These are phyloP conservation scores for Quercus alba DNA, from an alignment of 306 rosid genomes.

Conservation along the genomic window DNA sequence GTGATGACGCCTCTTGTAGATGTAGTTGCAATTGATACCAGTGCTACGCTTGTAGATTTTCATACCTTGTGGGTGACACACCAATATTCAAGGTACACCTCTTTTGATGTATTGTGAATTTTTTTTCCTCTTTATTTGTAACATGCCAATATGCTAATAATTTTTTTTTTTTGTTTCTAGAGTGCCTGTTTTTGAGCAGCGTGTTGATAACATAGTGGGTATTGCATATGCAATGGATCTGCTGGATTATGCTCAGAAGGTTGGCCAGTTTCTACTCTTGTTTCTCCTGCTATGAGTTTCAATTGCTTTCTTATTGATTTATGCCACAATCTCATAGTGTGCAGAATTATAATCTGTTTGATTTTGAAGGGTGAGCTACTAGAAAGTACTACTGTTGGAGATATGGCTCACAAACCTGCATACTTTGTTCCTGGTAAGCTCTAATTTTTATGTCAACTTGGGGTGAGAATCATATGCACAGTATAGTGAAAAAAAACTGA, in stretches of 20 bases:
- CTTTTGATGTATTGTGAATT: background rate
- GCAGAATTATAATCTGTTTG: slow-evolving; percentile 60
- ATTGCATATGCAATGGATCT: slow-evolving; percentile 99
- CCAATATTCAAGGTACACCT: slow-evolving; percentile 91
- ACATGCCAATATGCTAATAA: background rate
- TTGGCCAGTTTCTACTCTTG: slow-evolving; percentile 31
- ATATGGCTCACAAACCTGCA: slow-evolving; percentile 98
- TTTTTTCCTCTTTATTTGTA: background rate
- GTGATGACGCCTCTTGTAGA: slow-evolving; percentile 99
- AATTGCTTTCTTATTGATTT: slow-evolving; percentile 39
- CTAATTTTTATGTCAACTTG: slow-evolving; percentile 20
- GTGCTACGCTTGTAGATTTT: slow-evolving; percentile 86
- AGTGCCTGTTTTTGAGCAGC: slow-evolving; percentile 99
- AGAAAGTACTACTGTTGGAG: slow-evolving; percentile 79
- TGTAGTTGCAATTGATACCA: slow-evolving; percentile 92
- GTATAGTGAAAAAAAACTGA: background rate
- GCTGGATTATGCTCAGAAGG: slow-evolving; percentile 87
- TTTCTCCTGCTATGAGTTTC: slow-evolving; percentile 15
- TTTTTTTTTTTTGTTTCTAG: slow-evolving; percentile 30
- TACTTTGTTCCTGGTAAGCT: slow-evolving; percentile 96
- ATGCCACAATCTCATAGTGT: slow-evolving; percentile 47
- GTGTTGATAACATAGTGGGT: slow-evolving; percentile 95
- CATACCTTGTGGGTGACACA: slow-evolving; percentile 90
- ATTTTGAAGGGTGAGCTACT: slow-evolving; percentile 94
- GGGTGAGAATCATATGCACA: background rate